Evolutionary conservation across 352 stramenopile genomes (phyloP), one percentile per base, ranked within the genome.

Genomic region (Paralagenidium karlingii): DNA sequence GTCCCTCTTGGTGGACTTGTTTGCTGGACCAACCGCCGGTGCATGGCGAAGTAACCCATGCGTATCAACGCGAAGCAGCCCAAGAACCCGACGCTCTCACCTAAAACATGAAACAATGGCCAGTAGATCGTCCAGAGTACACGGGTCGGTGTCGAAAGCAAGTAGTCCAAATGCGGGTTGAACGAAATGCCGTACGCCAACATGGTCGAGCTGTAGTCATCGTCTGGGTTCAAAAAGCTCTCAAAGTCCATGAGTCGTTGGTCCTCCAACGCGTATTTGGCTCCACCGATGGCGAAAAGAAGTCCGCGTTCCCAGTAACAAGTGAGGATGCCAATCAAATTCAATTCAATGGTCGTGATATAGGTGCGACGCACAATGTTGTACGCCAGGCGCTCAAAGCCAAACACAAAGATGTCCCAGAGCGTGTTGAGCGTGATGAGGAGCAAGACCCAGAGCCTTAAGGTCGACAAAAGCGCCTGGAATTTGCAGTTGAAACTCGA

Each of bases 71-170:
- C n/a, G n/a, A n/a, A n/a, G n/a, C n/a, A n/a, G n/a, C n/a, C n/a
- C n/a, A n/a, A n/a, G n/a, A n/a, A n/a, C n/a, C n/a, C n/a, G n/a
- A 58, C 27, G 32, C 51, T 58, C 36, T 41, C 50, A 3, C 38
- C 8, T 10, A 58, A 15, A 2, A 44, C 18, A 2, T 18, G 4
- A 9, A 48, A 1, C 12, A 53, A 25, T n/a, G 51, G 51, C 9
- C 13, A 16, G 18, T 50, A 58, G 20, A 54, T 19, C 7, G 48
- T 38, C 8, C 25, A 33, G 12, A 54, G 11, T 8, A 54, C 41
- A 10, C 8, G 1, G 0, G 24, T n/a, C 37, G 30, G 38, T 18
- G 51, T 51, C 36, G 50, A 50, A 20, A 51, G 51, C 25, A 51
- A 27, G 13, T 45, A 53, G 36, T 58, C 51, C 27, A 50, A 45